Evolutionary conservation across 768 basidiomycete genomes (phyloP).

Genomic region (Trametes meyenii): DNA sequence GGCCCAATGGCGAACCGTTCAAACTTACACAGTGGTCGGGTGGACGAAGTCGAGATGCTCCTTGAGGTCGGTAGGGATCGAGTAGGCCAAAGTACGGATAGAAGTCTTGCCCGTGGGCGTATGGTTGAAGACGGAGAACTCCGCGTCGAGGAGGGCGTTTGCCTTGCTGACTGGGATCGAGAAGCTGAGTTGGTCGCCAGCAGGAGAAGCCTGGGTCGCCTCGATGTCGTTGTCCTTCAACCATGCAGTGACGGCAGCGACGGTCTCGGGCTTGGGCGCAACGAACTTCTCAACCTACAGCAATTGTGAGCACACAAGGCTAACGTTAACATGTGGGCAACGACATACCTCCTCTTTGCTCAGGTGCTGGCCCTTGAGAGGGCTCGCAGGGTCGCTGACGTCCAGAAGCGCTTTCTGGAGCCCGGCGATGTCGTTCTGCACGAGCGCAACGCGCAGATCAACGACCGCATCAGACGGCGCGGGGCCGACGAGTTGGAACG

Average conservation of each 20-base stretch:
- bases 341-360: constrained; percentile 40
- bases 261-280: constrained; percentile 32
- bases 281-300: constrained; percentile 33
- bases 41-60: constrained; percentile 36
- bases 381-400: constrained; percentile 43
- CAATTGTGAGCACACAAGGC: not conserved
- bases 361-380: constrained; percentile 41
- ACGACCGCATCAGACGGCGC: constrained; percentile 37
- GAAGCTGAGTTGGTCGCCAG: constrained; percentile 40
- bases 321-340: too few relatives aligned
- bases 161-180: constrained; percentile 37
- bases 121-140: constrained; percentile 40
- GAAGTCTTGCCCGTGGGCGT: constrained; percentile 30
- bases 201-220: constrained; percentile 29
- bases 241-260: constrained; percentile 32
- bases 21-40: constrained; percentile 33
- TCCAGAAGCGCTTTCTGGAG: constrained; percentile 41
- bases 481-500: constrained; percentile 35
- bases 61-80: constrained; percentile 38
- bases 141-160: constrained; percentile 39
- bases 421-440: constrained; percentile 39
- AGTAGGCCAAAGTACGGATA: constrained; percentile 41
- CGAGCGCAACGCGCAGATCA: constrained; percentile 43
- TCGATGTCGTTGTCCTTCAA: constrained; percentile 33
- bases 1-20: too few relatives aligned